A percentile compares a stretch with the other conserved stretches of the same genome.
Conservation (phyloP, 2,329 filamentous ascomycete species). For the Pseudomassariella vexata region DNA sequence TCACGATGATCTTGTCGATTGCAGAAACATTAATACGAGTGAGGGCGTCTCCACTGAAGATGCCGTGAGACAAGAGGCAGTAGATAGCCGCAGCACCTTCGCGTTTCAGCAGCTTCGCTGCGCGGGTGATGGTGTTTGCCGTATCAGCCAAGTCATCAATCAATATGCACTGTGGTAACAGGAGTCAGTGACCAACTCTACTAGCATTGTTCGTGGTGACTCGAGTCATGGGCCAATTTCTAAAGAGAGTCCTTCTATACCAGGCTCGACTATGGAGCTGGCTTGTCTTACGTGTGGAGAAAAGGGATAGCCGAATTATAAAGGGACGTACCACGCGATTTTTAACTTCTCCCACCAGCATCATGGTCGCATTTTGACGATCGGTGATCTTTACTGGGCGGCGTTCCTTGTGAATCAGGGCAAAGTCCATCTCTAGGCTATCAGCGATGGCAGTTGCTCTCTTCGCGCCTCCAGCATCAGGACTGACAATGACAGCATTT, state of each 20-base stretch:
- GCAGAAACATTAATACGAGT: slow-evolving; percentile 88
- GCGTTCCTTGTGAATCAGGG: slow-evolving; percentile 97
- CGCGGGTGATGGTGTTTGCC: slow-evolving; percentile 92
- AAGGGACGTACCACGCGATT: no score
- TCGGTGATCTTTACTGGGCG: slow-evolving; percentile 83
- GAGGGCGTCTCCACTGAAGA: slow-evolving; percentile 92
- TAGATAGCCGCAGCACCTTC: slow-evolving; percentile 90
- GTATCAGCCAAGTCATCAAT: slow-evolving; percentile 95
- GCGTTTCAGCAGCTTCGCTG: slow-evolving; percentile 93
- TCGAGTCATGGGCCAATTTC: no score
- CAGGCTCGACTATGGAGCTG: no score
- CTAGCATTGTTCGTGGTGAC: no score
- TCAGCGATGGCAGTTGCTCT: slow-evolving; percentile 93
- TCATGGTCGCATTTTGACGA: slow-evolving; percentile 89
- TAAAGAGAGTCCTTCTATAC: no score
- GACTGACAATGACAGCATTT: slow-evolving; percentile 87
- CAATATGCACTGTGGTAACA: no score
- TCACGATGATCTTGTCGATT: slow-evolving; percentile 89
- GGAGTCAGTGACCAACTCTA: no score
- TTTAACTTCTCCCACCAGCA: slow-evolving; percentile 83
- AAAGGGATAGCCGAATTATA: no score
- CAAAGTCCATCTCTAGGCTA: slow-evolving; percentile 88
- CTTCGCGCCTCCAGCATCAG: slow-evolving; percentile 94
- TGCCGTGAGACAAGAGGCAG: slow-evolving; percentile 89
- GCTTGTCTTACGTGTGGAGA: no score